A percentile compares a stretch with the other conserved stretches of the same genome.
These are phyloP conservation scores for Buxus sempervirens DNA, from an alignment of 164 flowering plant species.

Conservation along the genomic window DNA sequence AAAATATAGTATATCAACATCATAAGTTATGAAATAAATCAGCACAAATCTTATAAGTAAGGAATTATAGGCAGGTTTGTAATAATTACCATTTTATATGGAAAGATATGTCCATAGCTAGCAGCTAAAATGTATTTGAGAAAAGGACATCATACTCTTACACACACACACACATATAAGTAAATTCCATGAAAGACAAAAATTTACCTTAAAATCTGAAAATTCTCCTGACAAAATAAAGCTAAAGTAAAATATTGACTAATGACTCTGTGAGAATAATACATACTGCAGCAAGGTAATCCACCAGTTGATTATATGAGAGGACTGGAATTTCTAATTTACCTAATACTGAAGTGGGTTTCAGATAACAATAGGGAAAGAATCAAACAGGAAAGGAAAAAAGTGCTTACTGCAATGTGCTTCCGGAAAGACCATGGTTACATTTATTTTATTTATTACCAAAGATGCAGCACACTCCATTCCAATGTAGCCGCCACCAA, in stretches of 20 bases:
- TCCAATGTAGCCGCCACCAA: constrained; percentile 97
- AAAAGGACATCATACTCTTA: no score
- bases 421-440: constrained; percentile 96
- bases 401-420: constrained; percentile 79
- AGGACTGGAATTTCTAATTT: background rate
- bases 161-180: no score
- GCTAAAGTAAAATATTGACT: background rate
- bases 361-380: background rate
- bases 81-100: background rate
- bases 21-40: no score
- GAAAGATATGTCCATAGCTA: background rate
- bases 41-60: no score
- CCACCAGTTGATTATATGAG: background rate
- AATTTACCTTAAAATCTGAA: no score
- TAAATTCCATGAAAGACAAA: no score
- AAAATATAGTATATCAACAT: background rate
- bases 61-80: background rate
- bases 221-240: no score
- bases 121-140: background rate
- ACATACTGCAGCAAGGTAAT: background rate
- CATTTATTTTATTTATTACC: constrained; percentile 78
- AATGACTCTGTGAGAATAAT: no score
- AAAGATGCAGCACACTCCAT: constrained; percentile 99
- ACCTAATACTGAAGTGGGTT: background rate
- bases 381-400: background rate